Evolutionary conservation across 225 moss, liverwort and hornwort species (phyloP).

Genomic region (Straminergon stramineum): DNA sequence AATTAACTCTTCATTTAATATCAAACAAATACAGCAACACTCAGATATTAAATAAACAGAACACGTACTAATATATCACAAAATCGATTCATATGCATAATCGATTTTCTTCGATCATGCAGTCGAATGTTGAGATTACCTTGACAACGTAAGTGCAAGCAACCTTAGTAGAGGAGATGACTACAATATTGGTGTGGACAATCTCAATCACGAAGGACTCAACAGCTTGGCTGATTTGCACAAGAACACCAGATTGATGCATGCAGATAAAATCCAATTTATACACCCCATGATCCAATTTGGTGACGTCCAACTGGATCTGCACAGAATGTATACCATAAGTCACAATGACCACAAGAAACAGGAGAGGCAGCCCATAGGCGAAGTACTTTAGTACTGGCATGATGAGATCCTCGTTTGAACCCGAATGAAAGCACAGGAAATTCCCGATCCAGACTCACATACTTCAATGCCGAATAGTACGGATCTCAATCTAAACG

Average conservation of each 20-base stretch:
- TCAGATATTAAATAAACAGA: neutral
- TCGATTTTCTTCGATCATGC: neutral
- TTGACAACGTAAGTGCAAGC: slow-evolving; percentile 26
- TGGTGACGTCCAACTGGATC: slow-evolving; percentile 18
- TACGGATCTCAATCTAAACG: neutral
- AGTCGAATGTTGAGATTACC: neutral
- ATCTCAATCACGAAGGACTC: slow-evolving; percentile 35
- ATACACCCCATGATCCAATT: slow-evolving; percentile 22
- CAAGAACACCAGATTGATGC: slow-evolving; percentile 7
- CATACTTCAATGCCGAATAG: neutral
- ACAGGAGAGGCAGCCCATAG: neutral
- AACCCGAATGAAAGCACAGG: neutral
- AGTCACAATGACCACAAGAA: neutral
- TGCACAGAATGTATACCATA: neutral
- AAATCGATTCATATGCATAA: neutral
- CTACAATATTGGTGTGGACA: slow-evolving; percentile 23
- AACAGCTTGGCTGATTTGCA: slow-evolving; percentile 24
- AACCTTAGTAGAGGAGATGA: slow-evolving; percentile 15
- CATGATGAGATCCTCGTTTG: neutral
- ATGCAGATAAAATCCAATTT: slow-evolving; percentile 22
- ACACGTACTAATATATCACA: neutral
- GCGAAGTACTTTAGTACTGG: neutral
- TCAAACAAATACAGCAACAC: neutral
- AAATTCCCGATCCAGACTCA: neutral
- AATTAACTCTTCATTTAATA: neutral